These are phyloP conservation scores for Agrocybe chaxingu DNA, from an alignment of 768 basidiomycete genomes.

Conservation along the genomic window DNA sequence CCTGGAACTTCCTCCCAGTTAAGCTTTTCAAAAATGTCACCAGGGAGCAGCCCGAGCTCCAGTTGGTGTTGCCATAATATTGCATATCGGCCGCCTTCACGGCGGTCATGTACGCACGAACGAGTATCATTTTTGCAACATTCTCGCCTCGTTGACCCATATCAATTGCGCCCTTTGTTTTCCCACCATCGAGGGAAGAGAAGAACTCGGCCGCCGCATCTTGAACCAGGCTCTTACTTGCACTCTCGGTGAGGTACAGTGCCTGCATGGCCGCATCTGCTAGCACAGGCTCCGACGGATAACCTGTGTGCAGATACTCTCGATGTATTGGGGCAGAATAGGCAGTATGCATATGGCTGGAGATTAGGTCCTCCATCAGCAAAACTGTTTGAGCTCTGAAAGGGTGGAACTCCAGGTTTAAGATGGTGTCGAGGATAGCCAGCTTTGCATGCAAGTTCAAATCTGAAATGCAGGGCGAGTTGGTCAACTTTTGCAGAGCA, in stretches of 20 bases:
- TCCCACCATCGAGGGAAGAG: not conserved
- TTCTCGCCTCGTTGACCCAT: slow-evolving; percentile 20
- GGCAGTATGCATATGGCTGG: slow-evolving; percentile 23
- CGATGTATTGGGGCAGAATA: slow-evolving; percentile 21
- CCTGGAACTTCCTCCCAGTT: not conserved
- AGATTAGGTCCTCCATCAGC: slow-evolving; percentile 12
- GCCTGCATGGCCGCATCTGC: slow-evolving; percentile 24
- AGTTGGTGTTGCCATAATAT: not conserved
- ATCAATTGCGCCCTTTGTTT: slow-evolving; percentile 7
- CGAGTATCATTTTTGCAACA: slow-evolving; percentile 21
- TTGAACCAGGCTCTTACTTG: too few relatives aligned
- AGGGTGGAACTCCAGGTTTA: slow-evolving; percentile 11
- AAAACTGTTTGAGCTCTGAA: slow-evolving; percentile 3
- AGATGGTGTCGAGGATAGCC: slow-evolving; percentile 11
- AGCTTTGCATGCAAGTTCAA: not conserved
- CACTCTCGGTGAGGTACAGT: too few relatives aligned
- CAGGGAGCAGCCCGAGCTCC: slow-evolving; percentile 16
- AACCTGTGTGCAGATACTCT: slow-evolving; percentile 22
- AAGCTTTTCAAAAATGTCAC: slow-evolving; percentile 6
- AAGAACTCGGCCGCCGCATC: too few relatives aligned
- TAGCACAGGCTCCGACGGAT: slow-evolving; percentile 31
- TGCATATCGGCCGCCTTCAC: not conserved
- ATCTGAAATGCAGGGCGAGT: not conserved
- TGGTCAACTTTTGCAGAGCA: slow-evolving; percentile 2
- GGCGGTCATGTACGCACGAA: slow-evolving; percentile 20